Base-by-base conservation (phyloP, 352 stramenopile genomes). In the Aphanomyces cochlioides region DNA sequence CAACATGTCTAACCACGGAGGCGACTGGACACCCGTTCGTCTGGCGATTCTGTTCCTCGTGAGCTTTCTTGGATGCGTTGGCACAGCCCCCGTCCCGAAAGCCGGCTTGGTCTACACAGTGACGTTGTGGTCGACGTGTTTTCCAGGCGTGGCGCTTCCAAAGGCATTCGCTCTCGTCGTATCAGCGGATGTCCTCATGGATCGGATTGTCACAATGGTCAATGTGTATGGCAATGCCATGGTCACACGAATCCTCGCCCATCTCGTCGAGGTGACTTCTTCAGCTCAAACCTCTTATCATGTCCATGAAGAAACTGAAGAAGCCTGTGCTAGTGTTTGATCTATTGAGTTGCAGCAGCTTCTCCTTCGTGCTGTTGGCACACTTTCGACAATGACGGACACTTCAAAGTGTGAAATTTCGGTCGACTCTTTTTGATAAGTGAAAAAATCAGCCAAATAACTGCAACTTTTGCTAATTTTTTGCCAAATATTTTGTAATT, bases 201-300 rank as follows among this genome's bases (percentile, higher is more conserved):
- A 92, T 72, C 83, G 84, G 21, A 84, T 90, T 70, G 81, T 82
- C 5, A 83, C 84, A 34, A 73, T 91, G 34, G 81, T 90, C 70
- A 93, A 92, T 72, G 85, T 93, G 74, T 90, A 85, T 19, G 90
- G 89, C 73, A 84, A 92, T 75, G 88, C 83, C 12, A 89, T 91
- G 69, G 77, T 92, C 38, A 80, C 80, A 28, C 83, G 84, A 5
- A 93, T 93, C 69, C 88, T 93, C 56, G 83, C 82, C 21, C 77
- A 85, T 6, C 81, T 90, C 68, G 87, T 81, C 56, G 81, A 89
- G 53, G 81, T 89, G 13, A 47, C 37, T 17, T 28, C 28, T 28
- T 28, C 28, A 28, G 28, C 28, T 28, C 28, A 0, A 28, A 28
- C 28, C 28, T 28, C 28, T 28, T 28, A 28, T 28, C 2, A 0